phyloP scores from a whole-genome alignment of 176 grass and related monocot genomes.

The Saccharum officinarum region DNA sequence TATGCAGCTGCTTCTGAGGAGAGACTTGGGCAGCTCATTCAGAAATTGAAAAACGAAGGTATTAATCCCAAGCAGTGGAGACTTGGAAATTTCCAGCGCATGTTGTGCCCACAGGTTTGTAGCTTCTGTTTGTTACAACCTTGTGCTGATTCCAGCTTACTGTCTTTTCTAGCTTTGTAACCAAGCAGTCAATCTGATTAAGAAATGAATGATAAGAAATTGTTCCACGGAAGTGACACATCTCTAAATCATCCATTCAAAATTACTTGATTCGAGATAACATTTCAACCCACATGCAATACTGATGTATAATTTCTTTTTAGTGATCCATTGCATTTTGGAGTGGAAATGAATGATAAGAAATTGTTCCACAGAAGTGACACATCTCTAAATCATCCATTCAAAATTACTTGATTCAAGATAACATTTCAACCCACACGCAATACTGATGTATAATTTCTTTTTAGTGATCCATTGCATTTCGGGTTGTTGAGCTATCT shows the following conservation, averaged over 20 bases:
- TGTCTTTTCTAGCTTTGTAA: not conserved
- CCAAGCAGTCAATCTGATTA: not conserved
- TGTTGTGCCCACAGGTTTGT: conserved; percentile 62
- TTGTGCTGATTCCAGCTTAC: not conserved
- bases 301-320: not conserved
- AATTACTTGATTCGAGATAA: not conserved
- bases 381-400: not conserved
- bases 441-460: not conserved
- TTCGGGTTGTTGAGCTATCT: conserved; percentile 6
- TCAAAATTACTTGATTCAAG: not conserved
- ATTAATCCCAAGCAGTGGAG: conserved; percentile 45
- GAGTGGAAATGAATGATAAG: not conserved
- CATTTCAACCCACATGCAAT: not conserved
- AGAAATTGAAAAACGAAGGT: conserved; percentile 51
- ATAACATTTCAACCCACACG: not conserved
- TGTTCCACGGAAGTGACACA: not conserved
- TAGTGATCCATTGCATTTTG: conserved; percentile 19
- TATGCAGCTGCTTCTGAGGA: conserved; percentile 17
- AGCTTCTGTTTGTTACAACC: not conserved
- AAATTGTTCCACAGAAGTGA: not conserved
- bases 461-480: conserved; percentile 19
- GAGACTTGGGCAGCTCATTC: conserved; percentile 35
- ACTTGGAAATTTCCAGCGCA: conserved; percentile 31
- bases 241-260: not conserved
- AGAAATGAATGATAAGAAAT: not conserved